Evolutionary conservation across 371 early-diverging fungal genomes (phyloP).

Genomic region (Actinomucor elegans): DNA sequence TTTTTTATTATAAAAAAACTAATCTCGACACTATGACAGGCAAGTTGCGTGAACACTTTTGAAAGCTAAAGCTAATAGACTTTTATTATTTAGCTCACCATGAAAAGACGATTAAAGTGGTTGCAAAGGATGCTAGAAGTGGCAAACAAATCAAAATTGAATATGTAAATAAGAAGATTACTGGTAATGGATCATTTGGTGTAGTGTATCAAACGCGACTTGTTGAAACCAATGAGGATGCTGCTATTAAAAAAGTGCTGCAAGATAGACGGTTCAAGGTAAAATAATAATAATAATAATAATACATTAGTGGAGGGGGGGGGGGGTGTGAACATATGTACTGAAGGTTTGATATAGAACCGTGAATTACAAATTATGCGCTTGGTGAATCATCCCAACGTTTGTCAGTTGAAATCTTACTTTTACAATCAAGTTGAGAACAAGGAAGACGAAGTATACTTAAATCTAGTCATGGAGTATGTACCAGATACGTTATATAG

Average conservation of each 20-base stretch:
- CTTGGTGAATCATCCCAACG: slow-evolving; percentile 76
- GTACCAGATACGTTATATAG: slow-evolving; percentile 89
- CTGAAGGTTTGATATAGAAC: slow-evolving; percentile 50
- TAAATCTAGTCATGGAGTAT: slow-evolving; percentile 84
- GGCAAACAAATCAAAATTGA: slow-evolving; percentile 82
- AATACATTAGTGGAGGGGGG: neutral
- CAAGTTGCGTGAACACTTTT: no score
- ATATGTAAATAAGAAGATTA: slow-evolving; percentile 88
- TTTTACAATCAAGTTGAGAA: slow-evolving; percentile 76
- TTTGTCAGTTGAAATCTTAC: slow-evolving; percentile 73
- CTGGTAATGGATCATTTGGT: slow-evolving; percentile 97
- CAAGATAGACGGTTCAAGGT: slow-evolving; percentile 97
- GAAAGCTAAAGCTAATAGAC: no score
- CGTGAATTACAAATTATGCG: slow-evolving; percentile 91
- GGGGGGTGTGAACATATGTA: neutral
- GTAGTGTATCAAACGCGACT: slow-evolving; percentile 95
- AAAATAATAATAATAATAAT: no score
- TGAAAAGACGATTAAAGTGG: slow-evolving; percentile 26
- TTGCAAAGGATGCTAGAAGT: slow-evolving; percentile 83
- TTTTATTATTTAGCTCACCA: slow-evolving; percentile 20
- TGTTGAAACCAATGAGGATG: slow-evolving; percentile 74
- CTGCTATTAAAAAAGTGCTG: slow-evolving; percentile 94
- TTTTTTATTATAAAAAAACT: no score
- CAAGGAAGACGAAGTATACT: slow-evolving; percentile 78
- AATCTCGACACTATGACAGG: no score